Conservation (phyloP, 441 rosid genomes). For the Daphne laureola region DNA sequence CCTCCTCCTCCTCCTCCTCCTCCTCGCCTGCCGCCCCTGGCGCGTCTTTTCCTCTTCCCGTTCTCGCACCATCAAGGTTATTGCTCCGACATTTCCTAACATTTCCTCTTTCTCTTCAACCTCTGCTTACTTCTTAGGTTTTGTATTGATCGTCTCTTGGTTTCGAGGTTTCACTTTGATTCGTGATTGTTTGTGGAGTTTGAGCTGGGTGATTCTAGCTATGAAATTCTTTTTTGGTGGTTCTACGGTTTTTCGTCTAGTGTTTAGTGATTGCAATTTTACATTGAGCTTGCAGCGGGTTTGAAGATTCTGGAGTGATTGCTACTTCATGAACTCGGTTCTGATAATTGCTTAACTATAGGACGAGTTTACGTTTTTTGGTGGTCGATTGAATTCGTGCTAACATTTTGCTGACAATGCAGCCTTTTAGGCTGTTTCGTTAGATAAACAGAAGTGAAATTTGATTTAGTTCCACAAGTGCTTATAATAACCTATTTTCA, state of each 20-base stretch:
- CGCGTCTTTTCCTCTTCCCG: slow-evolving; percentile 46
- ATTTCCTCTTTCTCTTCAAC: not conserved
- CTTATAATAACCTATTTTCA: too few relatives aligned
- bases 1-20: slow-evolving; percentile 53
- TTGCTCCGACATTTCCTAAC: not conserved
- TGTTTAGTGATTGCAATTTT: not conserved
- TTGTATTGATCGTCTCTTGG: not conserved
- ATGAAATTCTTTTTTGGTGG: not conserved
- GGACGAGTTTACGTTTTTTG: too few relatives aligned
- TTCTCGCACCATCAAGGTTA: slow-evolving; percentile 49
- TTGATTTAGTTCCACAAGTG: too few relatives aligned
- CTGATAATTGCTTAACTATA: too few relatives aligned
- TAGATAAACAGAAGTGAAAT: too few relatives aligned
- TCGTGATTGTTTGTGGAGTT: slow-evolving; percentile 5
- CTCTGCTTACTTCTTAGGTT: not conserved
- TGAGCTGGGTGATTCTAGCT: not conserved
- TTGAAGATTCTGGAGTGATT: not conserved
- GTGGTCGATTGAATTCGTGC: too few relatives aligned
- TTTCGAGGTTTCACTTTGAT: not conserved
- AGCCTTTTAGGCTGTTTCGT: too few relatives aligned
- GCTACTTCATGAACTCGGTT: too few relatives aligned
- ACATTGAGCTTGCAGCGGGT: not conserved
- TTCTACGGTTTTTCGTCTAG: not conserved
- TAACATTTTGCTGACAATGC: too few relatives aligned
- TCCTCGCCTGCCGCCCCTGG: slow-evolving; percentile 87